Conservation (phyloP, 2,329 filamentous ascomycete species). For the Furcasterigmium sp. region DNA sequence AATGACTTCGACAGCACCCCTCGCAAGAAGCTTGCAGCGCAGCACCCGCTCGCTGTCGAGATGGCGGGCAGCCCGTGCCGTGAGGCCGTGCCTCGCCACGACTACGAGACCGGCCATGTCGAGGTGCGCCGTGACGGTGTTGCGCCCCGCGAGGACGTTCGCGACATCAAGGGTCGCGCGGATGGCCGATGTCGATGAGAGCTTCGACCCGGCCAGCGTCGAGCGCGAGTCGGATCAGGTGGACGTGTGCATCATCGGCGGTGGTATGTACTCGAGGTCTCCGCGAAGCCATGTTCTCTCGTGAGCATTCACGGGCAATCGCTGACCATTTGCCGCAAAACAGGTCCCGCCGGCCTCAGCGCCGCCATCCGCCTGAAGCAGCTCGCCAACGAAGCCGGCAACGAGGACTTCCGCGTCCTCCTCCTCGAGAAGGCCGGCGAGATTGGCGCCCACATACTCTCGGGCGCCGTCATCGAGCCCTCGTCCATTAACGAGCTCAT, state of each 20-base stretch:
- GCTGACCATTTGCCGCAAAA: background rate
- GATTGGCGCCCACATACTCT: slow-evolving; percentile 89
- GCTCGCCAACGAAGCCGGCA: slow-evolving; percentile 86
- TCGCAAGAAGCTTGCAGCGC: slow-evolving; percentile 33
- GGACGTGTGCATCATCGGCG: slow-evolving; percentile 94
- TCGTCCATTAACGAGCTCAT: slow-evolving; percentile 83
- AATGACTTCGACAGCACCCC: slow-evolving; percentile 30
- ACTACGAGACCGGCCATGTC: background rate
- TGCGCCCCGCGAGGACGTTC: slow-evolving; percentile 7
- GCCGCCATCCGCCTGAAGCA: slow-evolving; percentile 95
- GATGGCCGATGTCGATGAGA: slow-evolving; percentile 32
- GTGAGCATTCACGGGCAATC: background rate
- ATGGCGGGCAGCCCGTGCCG: slow-evolving; percentile 16
- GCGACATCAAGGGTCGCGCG: slow-evolving; percentile 5
- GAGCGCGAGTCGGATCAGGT: slow-evolving; percentile 92
- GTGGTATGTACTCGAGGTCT: slow-evolving; percentile 42
- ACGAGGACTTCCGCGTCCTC: slow-evolving; percentile 91
- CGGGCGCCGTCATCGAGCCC: slow-evolving; percentile 91
- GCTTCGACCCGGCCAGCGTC: slow-evolving; percentile 61
- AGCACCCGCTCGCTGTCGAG: slow-evolving; percentile 24
- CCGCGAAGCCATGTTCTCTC: slow-evolving; percentile 14
- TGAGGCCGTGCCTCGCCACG: slow-evolving; percentile 6
- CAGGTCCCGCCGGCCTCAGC: slow-evolving; percentile 83
- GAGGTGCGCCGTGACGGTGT: background rate
- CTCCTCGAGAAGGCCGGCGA: slow-evolving; percentile 94